These are phyloP conservation scores for Candida rishiriensis DNA, from an alignment of 805 yeast species.

Conservation along the genomic window DNA sequence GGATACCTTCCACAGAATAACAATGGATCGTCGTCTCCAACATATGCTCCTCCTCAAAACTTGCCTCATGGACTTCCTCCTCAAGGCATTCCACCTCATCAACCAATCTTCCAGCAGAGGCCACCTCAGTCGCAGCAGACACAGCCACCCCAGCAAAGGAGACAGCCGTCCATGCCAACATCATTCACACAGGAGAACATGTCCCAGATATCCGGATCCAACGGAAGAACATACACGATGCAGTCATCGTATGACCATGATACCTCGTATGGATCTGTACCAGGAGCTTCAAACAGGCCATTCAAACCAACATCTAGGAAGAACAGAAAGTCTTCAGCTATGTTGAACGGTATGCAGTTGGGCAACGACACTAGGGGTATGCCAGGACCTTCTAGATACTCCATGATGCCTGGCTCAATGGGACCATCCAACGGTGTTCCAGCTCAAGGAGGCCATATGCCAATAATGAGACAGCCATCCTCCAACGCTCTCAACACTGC, in stretches of 20 bases:
- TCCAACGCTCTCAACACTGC: conserved; percentile 8
- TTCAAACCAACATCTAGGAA: conserved; percentile 42
- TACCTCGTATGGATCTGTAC: conserved; percentile 10
- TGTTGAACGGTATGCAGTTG: conserved; percentile 24
- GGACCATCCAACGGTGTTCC: conserved; percentile 4
- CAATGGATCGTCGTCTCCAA: conserved; percentile 26
- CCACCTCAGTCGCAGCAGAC: conserved; percentile 14
- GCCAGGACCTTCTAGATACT: conserved; percentile 26
- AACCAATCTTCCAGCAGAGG: conserved; percentile 24
- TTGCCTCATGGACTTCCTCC: conserved; percentile 32
- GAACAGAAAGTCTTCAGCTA: conserved; percentile 37
- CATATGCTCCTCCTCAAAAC: conserved; percentile 24
- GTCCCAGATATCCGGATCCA: conserved; percentile 18
- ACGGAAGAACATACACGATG: conserved; percentile 11
- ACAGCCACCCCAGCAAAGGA: conserved; percentile 15
- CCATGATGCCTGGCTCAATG: conserved; percentile 26
- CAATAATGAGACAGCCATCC: conserved; percentile 16
- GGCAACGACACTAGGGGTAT: conserved; percentile 26
- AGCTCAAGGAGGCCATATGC: background rate
- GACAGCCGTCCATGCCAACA: conserved; percentile 26
- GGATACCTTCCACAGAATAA: conserved; percentile 4
- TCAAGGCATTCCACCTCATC: conserved; percentile 30
- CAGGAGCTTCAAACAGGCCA: conserved; percentile 20
- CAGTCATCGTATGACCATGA: conserved; percentile 15
- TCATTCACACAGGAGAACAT: conserved; percentile 20